A percentile compares a stretch with the other conserved stretches of the same genome.
phyloP scores from a whole-genome alignment of 1,284 basidiomycete species.

The Puccinia polysora region DNA sequence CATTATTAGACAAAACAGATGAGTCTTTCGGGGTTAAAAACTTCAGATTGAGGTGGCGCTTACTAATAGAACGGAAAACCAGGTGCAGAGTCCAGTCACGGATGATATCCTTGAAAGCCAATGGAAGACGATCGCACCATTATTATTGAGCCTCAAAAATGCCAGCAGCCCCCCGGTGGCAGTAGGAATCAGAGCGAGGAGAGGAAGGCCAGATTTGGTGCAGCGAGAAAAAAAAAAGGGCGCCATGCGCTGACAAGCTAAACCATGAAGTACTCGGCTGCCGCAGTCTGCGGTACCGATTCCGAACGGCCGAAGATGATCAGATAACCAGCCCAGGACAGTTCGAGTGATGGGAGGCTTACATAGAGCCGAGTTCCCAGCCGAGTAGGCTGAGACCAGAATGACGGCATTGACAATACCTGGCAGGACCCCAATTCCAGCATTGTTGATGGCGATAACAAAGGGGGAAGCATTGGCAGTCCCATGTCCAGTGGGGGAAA shows the following conservation, averaged over 20 bases:
- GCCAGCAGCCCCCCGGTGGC: slow-evolving; percentile 14
- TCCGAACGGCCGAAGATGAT: background rate
- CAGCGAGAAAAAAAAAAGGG: slow-evolving; percentile 47
- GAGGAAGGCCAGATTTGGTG: slow-evolving; percentile 48
- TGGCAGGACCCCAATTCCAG: background rate
- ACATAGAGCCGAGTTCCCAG: slow-evolving; percentile 19
- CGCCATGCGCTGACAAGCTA: slow-evolving; percentile 48
- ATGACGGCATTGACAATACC: slow-evolving; percentile 23
- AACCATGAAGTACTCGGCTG: slow-evolving; percentile 49
- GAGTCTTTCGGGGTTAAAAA: slow-evolving; percentile 48
- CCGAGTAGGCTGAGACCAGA: slow-evolving; percentile 12
- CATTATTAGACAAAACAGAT: slow-evolving; percentile 47
- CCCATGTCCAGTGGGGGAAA: slow-evolving; percentile 40
- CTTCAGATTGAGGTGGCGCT: slow-evolving; percentile 48
- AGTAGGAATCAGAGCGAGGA: slow-evolving; percentile 46
- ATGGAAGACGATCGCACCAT: slow-evolving; percentile 10
- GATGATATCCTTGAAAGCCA: slow-evolving; percentile 23
- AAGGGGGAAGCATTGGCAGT: slow-evolving; percentile 48
- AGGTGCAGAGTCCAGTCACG: slow-evolving; percentile 45
- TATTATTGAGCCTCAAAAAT: slow-evolving; percentile 6
- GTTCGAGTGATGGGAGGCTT: background rate
- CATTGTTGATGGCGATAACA: slow-evolving; percentile 48
- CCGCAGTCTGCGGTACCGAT: slow-evolving; percentile 47
- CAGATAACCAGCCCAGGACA: too few relatives aligned
- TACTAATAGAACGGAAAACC: slow-evolving; percentile 47